These are phyloP conservation scores for Pythium vanterpoolii DNA, from an alignment of 352 stramenopile species.

Conservation along the genomic window DNA sequence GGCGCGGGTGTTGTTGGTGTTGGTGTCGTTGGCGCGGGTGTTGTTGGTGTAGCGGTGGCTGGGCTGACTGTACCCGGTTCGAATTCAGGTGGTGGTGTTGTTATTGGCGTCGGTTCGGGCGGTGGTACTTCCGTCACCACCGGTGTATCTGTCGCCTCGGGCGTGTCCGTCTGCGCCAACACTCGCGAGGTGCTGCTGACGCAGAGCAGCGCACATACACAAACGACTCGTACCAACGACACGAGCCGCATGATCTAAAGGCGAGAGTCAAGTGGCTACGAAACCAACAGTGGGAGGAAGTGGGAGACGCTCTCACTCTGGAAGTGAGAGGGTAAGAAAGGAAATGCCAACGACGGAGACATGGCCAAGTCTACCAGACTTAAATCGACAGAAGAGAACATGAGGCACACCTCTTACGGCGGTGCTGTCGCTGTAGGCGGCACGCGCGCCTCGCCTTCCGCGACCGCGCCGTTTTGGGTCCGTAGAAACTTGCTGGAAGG, in stretches of 20 bases:
- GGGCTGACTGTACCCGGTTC: neutral
- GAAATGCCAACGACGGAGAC: constrained; percentile 8
- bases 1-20: neutral
- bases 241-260: neutral
- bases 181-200: neutral
- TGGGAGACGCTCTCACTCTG: constrained; percentile 14
- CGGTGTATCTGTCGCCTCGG: neutral
- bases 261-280: neutral
- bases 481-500: constrained; percentile 2
- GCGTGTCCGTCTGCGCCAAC: constrained; percentile 7
- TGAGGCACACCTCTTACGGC: neutral
- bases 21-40: neutral
- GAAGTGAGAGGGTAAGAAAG: constrained; percentile 19
- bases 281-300: neutral
- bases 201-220: constrained; percentile 1
- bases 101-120: neutral
- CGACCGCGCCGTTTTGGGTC: neutral
- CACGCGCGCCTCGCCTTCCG: neutral
- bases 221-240: constrained; percentile 2
- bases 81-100: too few species aligned
- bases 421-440: neutral
- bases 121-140: too few species aligned
- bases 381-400: constrained; percentile 2
- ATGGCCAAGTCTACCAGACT: neutral
- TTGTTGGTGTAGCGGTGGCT: neutral